Evolutionary conservation across 306 rosid genomes (phyloP).

Genomic region (Castanea sativa): DNA sequence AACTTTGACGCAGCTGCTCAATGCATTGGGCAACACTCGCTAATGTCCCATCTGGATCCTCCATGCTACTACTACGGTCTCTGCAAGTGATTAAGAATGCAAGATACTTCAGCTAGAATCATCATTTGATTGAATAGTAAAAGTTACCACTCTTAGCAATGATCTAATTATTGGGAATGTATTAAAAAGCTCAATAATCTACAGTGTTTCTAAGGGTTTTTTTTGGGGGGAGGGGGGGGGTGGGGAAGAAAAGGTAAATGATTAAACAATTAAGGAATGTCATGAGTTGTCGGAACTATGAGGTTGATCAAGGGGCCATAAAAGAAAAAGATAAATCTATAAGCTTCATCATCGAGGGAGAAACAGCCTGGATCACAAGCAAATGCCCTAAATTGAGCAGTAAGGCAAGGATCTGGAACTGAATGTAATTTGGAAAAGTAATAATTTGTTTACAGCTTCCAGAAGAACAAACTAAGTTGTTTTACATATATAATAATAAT

Average conservation of each 20-base stretch:
- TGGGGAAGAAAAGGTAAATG: background rate
- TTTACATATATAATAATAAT: background rate
- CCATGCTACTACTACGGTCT: conserved; percentile 89
- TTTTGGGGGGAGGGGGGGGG: background rate
- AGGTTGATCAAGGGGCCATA: background rate
- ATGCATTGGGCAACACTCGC: conserved; percentile 99
- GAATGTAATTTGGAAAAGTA: background rate
- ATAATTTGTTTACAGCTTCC: background rate
- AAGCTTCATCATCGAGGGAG: too few relatives aligned
- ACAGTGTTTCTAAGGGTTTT: background rate
- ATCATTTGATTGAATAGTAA: background rate
- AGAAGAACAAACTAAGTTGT: background rate
- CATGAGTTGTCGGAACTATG: background rate
- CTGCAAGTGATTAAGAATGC: conserved; percentile 48
- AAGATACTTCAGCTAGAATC: conserved; percentile 16
- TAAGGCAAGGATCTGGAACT: background rate
- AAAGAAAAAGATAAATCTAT: background rate
- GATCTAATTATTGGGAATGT: too few relatives aligned
- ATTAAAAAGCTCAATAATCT: background rate
- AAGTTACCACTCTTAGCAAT: background rate
- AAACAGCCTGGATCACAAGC: too few relatives aligned
- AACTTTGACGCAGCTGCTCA: conserved; percentile 91
- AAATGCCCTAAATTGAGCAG: background rate
- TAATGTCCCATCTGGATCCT: conserved; percentile 97
- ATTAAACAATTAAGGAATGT: background rate